Evolutionary conservation across 2,329 filamentous ascomycete genomes (phyloP), one percentile per base, ranked within the genome.

Genomic region (Colletotrichum lindemuthianum): DNA sequence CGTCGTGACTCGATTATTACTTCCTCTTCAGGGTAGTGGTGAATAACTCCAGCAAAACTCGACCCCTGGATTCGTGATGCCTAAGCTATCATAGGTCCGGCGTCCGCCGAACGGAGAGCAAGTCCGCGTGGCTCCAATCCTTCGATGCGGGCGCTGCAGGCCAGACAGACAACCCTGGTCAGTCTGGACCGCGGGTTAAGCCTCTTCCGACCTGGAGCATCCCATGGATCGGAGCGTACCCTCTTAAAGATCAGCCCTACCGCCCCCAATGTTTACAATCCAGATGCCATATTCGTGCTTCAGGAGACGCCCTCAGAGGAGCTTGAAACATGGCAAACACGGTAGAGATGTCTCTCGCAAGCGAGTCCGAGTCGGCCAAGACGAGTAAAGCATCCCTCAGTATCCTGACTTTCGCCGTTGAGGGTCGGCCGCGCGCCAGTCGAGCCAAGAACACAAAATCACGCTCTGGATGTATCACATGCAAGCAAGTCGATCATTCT

Each of bases 391-490:
- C 40, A 2, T 8, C 16, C 16, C 13, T 40, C 13, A 45, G 24
- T 4, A 12, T 58, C 3, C 7, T 58, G 1, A 58, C 24, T 8
- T 58, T 58, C 8, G 24, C 55, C 13, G 36, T 58, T 9, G 55
- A 50, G 8, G 45, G 55, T 4, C 16, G 55, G n/a, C 55, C 45
- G 8, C 45, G 45, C 6, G 45, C 45, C 3, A 36, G 36, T 37
- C 55, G 55, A 32, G 49, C 24, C n/a, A 58, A 58, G 45, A 58
- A 36, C n/a, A 43, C 36, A 1, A 58, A 58, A 34, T 34, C 54
- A 6, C 59, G 59, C 8, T 57, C 59, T 2, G 59, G 63, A 11
- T 65, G 63, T 9, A 37, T 59, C 24, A 63, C 63, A 24, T 65
- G 63, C 63, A 65, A 48, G 63, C 63, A 48, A 52, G 63, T 53